Evolutionary conservation across 2,329 filamentous ascomycete species (phyloP).

Genomic region (Penicillium sp.): DNA sequence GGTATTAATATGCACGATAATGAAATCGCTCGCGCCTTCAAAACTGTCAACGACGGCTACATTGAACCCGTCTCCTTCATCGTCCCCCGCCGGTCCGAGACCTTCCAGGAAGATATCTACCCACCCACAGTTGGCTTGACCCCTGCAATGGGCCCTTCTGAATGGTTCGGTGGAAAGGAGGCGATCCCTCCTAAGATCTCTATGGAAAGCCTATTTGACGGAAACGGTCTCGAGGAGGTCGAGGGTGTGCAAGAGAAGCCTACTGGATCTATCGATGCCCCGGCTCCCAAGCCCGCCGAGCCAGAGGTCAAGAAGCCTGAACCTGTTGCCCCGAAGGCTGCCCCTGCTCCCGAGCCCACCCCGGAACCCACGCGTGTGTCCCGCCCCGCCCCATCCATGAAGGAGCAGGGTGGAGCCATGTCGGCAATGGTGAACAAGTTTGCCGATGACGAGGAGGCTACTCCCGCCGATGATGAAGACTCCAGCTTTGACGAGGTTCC

Average conservation of each 20-base stretch:
- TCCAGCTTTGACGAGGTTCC: slow-evolving; percentile 86
- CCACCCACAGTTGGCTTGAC: slow-evolving; percentile 80
- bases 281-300: slow-evolving; percentile 53
- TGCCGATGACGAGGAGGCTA: slow-evolving; percentile 68
- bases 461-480: slow-evolving; percentile 61
- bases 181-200: slow-evolving; percentile 88
- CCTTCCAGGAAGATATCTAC: slow-evolving; percentile 96
- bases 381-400: slow-evolving; percentile 67
- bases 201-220: slow-evolving; percentile 87
- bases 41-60: slow-evolving; percentile 92
- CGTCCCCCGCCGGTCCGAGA: slow-evolving; percentile 87
- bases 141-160: slow-evolving; percentile 73
- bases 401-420: slow-evolving; percentile 85
- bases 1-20: slow-evolving; percentile 97
- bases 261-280: slow-evolving; percentile 33
- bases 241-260: slow-evolving; percentile 43
- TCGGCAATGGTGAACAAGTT: slow-evolving; percentile 82
- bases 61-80: slow-evolving; percentile 98
- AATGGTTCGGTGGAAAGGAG: slow-evolving; percentile 86
- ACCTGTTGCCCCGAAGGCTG: slow-evolving; percentile 34
- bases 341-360: slow-evolving; percentile 36
- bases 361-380: slow-evolving; percentile 34
- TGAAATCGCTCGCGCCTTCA: slow-evolving; percentile 92
- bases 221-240: slow-evolving; percentile 76
- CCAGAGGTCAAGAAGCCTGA: slow-evolving; percentile 40